phyloP scores from a whole-genome alignment of 75 land plant genomes.

The Pinus taeda region DNA sequence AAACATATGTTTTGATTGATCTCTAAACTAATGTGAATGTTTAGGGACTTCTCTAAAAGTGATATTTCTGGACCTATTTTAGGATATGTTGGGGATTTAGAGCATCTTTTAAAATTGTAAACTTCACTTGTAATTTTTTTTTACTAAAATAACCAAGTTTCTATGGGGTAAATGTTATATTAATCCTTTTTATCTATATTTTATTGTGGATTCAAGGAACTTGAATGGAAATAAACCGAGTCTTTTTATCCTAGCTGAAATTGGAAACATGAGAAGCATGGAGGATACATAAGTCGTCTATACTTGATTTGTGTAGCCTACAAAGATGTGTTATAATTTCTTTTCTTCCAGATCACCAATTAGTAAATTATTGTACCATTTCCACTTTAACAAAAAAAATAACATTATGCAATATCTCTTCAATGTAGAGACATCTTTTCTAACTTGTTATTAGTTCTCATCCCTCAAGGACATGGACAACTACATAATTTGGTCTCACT shows the following conservation, averaged over 20 bases:
- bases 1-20: neutral
- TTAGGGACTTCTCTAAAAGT: conserved; percentile 41
- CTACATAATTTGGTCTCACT: conserved; percentile 69
- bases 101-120: conserved; percentile 83
- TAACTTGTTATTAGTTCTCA: conserved; percentile 61
- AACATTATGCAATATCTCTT: neutral
- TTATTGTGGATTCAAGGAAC: too few species aligned
- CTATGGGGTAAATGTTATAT: too few species aligned
- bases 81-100: conserved; percentile 75
- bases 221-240: too few species aligned
- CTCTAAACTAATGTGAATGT: conserved; percentile 15
- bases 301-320: too few species aligned
- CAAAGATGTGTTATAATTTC: neutral
- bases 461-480: conserved; percentile 86
- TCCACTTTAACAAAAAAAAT: neutral
- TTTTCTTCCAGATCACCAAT: neutral
- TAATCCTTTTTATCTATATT: too few species aligned
- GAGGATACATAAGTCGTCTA: too few species aligned
- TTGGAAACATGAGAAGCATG: too few species aligned
- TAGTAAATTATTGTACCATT: neutral
- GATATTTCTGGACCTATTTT: conserved; percentile 73
- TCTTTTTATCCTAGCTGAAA: too few species aligned
- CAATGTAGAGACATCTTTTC: conserved; percentile 66
- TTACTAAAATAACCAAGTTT: too few species aligned
- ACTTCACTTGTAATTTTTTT: neutral